Evolutionary conservation across 352 stramenopile genomes (phyloP).

Genomic region (Globisporangium heterothallicum): DNA sequence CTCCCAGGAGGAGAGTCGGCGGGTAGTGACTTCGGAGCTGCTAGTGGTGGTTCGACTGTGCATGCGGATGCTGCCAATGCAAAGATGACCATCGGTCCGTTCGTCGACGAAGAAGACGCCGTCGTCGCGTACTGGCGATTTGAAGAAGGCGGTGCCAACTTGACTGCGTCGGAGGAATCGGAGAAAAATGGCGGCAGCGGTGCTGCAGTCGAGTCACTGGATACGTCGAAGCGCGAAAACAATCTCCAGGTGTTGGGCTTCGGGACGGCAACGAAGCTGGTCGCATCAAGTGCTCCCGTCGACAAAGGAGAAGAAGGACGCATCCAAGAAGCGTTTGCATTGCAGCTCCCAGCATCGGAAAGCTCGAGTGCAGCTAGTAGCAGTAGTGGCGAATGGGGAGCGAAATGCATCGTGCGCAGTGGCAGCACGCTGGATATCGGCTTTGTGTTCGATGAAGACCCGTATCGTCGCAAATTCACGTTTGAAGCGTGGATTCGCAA

Average conservation of each 20-base stretch:
- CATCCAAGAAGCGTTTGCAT: slow-evolving; percentile 59
- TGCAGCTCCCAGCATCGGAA: slow-evolving; percentile 38
- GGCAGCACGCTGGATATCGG: slow-evolving; percentile 69
- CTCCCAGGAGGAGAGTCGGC: neutral
- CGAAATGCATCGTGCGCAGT: slow-evolving; percentile 38
- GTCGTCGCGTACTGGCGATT: slow-evolving; percentile 85
- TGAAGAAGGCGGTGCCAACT: slow-evolving; percentile 60
- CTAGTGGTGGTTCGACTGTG: neutral
- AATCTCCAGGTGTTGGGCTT: slow-evolving; percentile 50
- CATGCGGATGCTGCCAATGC: slow-evolving; percentile 2
- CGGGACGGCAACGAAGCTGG: slow-evolving; percentile 27
- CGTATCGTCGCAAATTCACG: slow-evolving; percentile 73
- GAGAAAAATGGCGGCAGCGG: slow-evolving; percentile 13
- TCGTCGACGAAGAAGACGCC: slow-evolving; percentile 79
- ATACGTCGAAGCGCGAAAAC: slow-evolving; percentile 84
- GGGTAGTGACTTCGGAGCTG: neutral
- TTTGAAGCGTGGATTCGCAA: slow-evolving; percentile 75
- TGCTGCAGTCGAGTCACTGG: slow-evolving; percentile 54
- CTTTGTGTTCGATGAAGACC: slow-evolving; percentile 71
- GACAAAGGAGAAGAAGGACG: slow-evolving; percentile 69
- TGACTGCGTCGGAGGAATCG: neutral
- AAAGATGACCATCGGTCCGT: slow-evolving; percentile 76
- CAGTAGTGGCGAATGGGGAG: slow-evolving; percentile 28
- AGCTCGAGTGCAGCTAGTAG: neutral
- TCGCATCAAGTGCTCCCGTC: slow-evolving; percentile 55